Evolutionary conservation across 2,329 filamentous ascomycete genomes (phyloP).

Genomic region (Colletotrichum sp.): DNA sequence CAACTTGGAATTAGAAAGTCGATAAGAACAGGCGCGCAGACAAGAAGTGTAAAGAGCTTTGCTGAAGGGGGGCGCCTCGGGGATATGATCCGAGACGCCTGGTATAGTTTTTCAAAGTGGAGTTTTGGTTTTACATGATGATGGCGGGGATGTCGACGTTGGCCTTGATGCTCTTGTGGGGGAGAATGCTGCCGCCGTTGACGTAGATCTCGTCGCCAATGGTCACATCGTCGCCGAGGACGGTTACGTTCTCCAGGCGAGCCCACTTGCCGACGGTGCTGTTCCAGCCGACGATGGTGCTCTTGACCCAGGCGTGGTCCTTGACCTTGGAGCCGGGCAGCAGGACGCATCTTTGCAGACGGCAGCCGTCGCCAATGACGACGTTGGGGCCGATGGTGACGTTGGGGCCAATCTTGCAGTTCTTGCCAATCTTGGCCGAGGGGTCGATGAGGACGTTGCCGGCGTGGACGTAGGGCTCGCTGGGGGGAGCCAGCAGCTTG

Average conservation of each 20-base stretch:
- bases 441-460: constrained; percentile 97
- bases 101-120: neutral
- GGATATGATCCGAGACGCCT: neutral
- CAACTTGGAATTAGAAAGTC: constrained; percentile 22
- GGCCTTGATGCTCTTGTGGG: constrained; percentile 98
- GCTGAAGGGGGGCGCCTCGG: neutral
- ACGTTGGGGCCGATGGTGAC: constrained; percentile 95
- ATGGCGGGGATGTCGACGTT: constrained; percentile 86
- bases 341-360: constrained; percentile 91
- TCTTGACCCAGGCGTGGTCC: constrained; percentile 99
- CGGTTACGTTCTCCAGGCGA: constrained; percentile 95
- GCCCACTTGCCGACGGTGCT: constrained; percentile 95
- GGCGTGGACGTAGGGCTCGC: constrained; percentile 83
- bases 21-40: constrained; percentile 17
- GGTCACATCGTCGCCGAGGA: constrained; percentile 95
- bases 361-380: constrained; percentile 90
- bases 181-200: constrained; percentile 93
- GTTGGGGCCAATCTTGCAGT: constrained; percentile 97
- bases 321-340: constrained; percentile 92
- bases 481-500: constrained; percentile 77
- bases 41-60: constrained; percentile 9
- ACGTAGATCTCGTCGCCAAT: constrained; percentile 97
- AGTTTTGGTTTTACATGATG: constrained; percentile 60
- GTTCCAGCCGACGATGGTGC: constrained; percentile 98
- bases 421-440: constrained; percentile 94